Base-by-base conservation (phyloP, 2,329 filamentous ascomycete genomes). In the Botrytis fabae region DNA sequence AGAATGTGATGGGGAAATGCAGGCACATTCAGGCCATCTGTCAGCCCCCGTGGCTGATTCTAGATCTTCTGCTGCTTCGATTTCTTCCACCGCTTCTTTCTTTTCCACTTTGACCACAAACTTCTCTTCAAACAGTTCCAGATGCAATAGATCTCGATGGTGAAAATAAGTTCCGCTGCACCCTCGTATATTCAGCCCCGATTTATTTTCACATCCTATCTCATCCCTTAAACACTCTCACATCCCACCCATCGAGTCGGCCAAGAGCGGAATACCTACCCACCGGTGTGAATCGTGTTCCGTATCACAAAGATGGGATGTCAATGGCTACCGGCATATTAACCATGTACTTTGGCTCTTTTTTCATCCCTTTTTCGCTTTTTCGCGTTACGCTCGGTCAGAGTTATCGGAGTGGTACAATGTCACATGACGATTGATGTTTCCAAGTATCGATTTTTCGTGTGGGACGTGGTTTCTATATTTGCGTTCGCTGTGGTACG, bases 281-380 rank as follows among this genome's bases (percentile, higher is more conserved):
- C 28, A 35, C 32, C 57, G 20, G 32, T 60, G 18, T 60, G 18
- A 32, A 60, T 35, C 32, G 32, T 61, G 32, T 61, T 38, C 32
- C 59, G 59, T 61, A 61, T 2, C 32, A 61, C 59, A 61, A 61
- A 61, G 59, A 61, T 38, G 32, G 59, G 20, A 61, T 61, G 32
- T 61, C 59, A 61, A 25, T 61, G 59, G 59, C 59, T 61, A 61
- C 59, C 59, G 59, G 59, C 59, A 61, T 40, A 61, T 57, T n/a
- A 40, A 61, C 28, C 32, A 61, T 61, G 32, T 59, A 59, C 32
- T 38, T 32, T 35, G 32, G 38, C 40, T 35, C 25, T 61, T 61
- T 61, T 61, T 61, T 61, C 32, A 25, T 59, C 18, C 22, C 32
- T 61, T 25, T 61, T n/a, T 40, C 25, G 57, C 9, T 25, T 38